These are phyloP conservation scores for Lactarius tabidus DNA, from an alignment of 768 basidiomycete species.

Conservation along the genomic window DNA sequence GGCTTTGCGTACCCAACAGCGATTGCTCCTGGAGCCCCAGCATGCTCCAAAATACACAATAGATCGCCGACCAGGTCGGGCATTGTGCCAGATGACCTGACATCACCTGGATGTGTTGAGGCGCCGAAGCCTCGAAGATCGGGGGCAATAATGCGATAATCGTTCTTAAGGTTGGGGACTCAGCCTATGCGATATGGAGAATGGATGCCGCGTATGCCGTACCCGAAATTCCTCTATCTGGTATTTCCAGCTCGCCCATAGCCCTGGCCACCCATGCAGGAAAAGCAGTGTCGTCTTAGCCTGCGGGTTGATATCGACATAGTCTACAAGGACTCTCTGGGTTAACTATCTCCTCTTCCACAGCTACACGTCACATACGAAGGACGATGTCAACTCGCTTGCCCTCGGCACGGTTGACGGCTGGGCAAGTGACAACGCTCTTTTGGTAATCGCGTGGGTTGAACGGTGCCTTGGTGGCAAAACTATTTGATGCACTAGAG, in stretches of 20 bases:
- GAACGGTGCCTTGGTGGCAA: background rate
- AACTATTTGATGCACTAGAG: background rate
- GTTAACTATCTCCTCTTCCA: background rate
- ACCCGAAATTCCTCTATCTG: conserved; percentile 69
- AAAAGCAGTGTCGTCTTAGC: conserved; percentile 54
- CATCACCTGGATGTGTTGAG: conserved; percentile 62
- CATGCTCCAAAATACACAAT: conserved; percentile 55
- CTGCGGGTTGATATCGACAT: conserved; percentile 56
- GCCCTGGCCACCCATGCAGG: conserved; percentile 76
- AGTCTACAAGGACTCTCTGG: conserved; percentile 29
- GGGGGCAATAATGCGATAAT: conserved; percentile 59
- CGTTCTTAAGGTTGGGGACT: conserved; percentile 37
- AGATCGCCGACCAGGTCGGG: conserved; percentile 61
- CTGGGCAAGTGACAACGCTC: conserved; percentile 17
- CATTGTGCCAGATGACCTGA: conserved; percentile 53
- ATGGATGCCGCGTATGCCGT: conserved; percentile 3
- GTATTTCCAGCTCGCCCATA: conserved; percentile 72
- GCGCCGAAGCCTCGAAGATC: conserved; percentile 68
- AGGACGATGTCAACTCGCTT: conserved; percentile 15
- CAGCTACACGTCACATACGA: conserved; percentile 5
- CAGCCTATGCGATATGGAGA: background rate
- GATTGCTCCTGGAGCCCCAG: conserved; percentile 44
- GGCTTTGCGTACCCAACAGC: conserved; percentile 56
- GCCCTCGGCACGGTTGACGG: conserved; percentile 21
- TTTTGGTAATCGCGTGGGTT: conserved; percentile 21